phyloP scores from a whole-genome alignment of 371 early-diverging fungal genomes.

The Apophysomyces elegans region DNA sequence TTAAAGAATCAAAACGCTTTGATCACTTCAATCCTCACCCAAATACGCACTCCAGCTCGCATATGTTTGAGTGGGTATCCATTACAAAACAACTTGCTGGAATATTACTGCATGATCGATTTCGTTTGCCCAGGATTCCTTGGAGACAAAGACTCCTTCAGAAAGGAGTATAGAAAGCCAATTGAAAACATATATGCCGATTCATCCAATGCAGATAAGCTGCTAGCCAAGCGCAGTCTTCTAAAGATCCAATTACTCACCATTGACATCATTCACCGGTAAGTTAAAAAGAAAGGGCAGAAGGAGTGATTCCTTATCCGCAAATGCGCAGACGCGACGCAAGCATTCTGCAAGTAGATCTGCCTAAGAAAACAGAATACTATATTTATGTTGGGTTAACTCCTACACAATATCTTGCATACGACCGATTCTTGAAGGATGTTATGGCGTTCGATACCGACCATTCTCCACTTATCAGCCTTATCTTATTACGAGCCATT shows the following conservation, averaged over 20 bases:
- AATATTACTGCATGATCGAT: conserved; percentile 75
- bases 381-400: conserved; percentile 67
- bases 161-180: conserved; percentile 62
- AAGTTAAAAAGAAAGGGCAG: not conserved
- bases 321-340: conserved; percentile 47
- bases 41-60: conserved; percentile 60
- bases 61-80: conserved; percentile 91
- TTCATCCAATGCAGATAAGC: conserved; percentile 48
- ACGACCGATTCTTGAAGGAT: conserved; percentile 35
- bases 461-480: conserved; percentile 16
- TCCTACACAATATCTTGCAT: conserved; percentile 56
- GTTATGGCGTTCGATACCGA: not conserved
- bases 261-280: conserved; percentile 26
- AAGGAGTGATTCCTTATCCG: no score
- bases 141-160: conserved; percentile 59
- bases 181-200: conserved; percentile 71
- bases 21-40: conserved; percentile 43
- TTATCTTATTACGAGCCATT: conserved; percentile 49
- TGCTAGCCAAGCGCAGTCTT: conserved; percentile 26
- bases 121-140: conserved; percentile 70
- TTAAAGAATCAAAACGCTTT: conserved; percentile 71
- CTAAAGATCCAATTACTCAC: conserved; percentile 24
- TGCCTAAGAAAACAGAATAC: conserved; percentile 76
- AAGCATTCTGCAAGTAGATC: conserved; percentile 47
- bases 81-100: conserved; percentile 80